phyloP scores from a whole-genome alignment of 495 filamentous ascomycete species.

The Talaromyces nanjingensis region DNA sequence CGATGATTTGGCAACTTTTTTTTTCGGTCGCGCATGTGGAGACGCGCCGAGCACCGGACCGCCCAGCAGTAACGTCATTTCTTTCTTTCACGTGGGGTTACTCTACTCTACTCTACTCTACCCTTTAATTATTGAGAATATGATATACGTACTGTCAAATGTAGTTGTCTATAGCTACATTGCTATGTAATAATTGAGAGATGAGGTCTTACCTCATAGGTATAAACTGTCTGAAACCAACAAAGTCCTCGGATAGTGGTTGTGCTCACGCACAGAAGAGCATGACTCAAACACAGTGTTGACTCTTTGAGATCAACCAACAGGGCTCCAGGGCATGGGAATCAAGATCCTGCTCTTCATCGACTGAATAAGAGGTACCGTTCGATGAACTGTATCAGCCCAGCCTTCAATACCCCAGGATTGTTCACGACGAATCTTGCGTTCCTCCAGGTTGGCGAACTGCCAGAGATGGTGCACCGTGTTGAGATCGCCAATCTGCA shows the following conservation, averaged over 20 bases:
- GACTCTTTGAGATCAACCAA: conserved; percentile 59
- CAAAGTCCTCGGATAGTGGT: not conserved
- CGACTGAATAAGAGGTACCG: conserved; percentile 88
- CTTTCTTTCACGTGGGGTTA: not conserved
- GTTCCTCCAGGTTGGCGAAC: conserved; percentile 91
- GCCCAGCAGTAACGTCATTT: not conserved
- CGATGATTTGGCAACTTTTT: conserved; percentile 6
- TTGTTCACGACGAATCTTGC: conserved; percentile 84
- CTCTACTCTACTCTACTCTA: no score
- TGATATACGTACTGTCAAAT: not conserved
- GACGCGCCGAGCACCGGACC: not conserved
- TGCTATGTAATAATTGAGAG: not conserved
- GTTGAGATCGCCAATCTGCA: conserved; percentile 95
- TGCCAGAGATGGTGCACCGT: conserved; percentile 98
- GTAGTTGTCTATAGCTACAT: not conserved
- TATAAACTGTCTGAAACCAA: not conserved
- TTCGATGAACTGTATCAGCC: conserved; percentile 98
- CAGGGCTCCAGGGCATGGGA: conserved; percentile 93
- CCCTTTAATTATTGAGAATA: no score
- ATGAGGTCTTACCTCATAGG: not conserved
- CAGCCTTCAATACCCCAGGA: conserved; percentile 94
- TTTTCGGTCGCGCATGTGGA: not conserved
- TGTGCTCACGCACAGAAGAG: not conserved
- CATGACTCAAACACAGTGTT: not conserved
- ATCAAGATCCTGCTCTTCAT: conserved; percentile 94